Percentiles rank a stretch among this genome's conserved stretches.
Conservation (phyloP, 768 basidiomycete species). For the Mycena venus region DNA sequence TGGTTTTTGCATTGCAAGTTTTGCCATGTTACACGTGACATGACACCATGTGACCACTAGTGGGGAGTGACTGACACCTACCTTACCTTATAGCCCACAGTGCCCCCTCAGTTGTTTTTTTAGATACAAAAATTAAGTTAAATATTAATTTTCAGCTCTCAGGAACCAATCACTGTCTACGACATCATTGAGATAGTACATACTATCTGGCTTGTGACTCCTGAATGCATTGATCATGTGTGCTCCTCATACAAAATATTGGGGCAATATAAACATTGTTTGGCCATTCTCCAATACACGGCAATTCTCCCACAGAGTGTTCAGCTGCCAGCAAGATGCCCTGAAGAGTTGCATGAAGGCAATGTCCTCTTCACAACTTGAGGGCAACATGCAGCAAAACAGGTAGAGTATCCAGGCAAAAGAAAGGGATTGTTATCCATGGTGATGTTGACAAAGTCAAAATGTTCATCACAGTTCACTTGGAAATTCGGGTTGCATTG, state of each 20-base stretch:
- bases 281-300: constrained; percentile 7
- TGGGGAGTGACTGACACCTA: no score
- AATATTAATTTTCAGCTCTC: constrained; percentile 19
- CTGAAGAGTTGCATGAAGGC: constrained; percentile 20
- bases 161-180: constrained; percentile 15
- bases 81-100: no score
- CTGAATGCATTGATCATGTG: constrained; percentile 19
- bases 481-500: constrained; percentile 31
- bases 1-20: no score
- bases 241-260: constrained; percentile 15
- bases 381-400: constrained; percentile 6
- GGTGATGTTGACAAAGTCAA: constrained; percentile 26
- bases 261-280: constrained; percentile 20
- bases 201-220: not conserved
- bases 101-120: no score
- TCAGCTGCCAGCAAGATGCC: constrained; percentile 13
- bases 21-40: no score
- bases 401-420: constrained; percentile 5
- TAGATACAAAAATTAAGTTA: no score
- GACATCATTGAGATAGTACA: constrained; percentile 19
- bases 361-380: not conserved
- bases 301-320: constrained; percentile 22
- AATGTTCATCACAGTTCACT: constrained; percentile 13
- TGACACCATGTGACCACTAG: no score
- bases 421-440: not conserved